Evolutionary conservation across 192 early-diverging fungal genomes (phyloP), one percentile per base, ranked within the genome.

Genomic region (Backusella tuberculispora): DNA sequence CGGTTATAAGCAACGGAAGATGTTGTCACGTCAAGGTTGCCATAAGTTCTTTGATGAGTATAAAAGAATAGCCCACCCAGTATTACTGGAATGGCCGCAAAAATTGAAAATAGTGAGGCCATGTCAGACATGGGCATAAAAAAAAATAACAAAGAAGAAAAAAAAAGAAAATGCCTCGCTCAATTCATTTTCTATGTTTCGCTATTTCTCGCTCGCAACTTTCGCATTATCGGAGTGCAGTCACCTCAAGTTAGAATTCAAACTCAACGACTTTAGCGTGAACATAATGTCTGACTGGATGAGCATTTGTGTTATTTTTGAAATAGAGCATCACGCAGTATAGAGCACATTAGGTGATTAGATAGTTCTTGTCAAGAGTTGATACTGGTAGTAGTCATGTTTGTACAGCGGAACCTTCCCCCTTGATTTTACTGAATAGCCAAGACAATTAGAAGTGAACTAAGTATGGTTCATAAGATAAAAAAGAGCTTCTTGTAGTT

Each of bases 21-120:
- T 2, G 84, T 85, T 5, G 82, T 77, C n/a, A 81, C 83, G 42
- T 75, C 50, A 3, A 85, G 68, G n/a, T 50, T 63, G 10, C 84
- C 84, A 50, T 70, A 74, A 0, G 74, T 76, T 4, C 81, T 64
- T 4, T 71, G 77, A 67, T 79, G 77, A 21, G 67, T 43, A 53
- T 73, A 83, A 12, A 74, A 41, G 26, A 75, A 68, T 21, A 79
- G 66, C 34, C 53, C 71, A 8, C 67, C 48, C 7, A 83, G 19
- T 60, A 73, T 17, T 0, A 70, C 43, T 24, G 78, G 78, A 13
- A 83, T 66, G 3, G 76, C 34, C 4, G 81, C 77, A 13, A 83
- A 72, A 8, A 83, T 48, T 19, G 77, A 72, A 43, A 63, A 78
- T 4, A 78, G 3, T 21, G 45, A 64, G 3, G 71, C 65, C 76